Evolutionary conservation across 2,329 filamentous ascomycete species (phyloP).

Genomic region (Phyllosticta citrichinensis): DNA sequence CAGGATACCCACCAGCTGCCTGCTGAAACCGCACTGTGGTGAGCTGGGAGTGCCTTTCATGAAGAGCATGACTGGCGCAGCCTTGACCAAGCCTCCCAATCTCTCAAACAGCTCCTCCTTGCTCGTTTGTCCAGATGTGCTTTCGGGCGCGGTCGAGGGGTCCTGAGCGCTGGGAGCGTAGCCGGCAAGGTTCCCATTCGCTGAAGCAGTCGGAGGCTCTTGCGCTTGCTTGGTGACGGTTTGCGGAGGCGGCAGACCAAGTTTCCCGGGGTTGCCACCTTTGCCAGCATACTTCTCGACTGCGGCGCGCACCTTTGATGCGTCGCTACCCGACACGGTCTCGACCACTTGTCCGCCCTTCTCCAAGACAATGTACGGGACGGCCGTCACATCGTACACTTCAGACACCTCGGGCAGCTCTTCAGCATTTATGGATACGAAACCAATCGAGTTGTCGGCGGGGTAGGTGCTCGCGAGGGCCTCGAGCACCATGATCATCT

Average conservation of each 20-base stretch:
- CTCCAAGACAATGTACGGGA: constrained; percentile 82
- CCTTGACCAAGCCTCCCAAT: constrained; percentile 77
- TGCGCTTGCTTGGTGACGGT: constrained; percentile 35
- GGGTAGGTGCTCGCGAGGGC: constrained; percentile 83
- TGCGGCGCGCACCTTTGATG: constrained; percentile 69
- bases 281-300: constrained; percentile 71
- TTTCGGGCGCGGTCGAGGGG: constrained; percentile 38
- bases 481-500: constrained; percentile 80
- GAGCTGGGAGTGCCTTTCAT: constrained; percentile 92
- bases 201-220: constrained; percentile 17
- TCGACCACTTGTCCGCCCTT: constrained; percentile 68
- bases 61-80: constrained; percentile 95
- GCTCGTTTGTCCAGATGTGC: constrained; percentile 36
- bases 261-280: constrained; percentile 25
- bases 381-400: constrained; percentile 84
- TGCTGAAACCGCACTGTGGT: constrained; percentile 86
- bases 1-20: constrained; percentile 77
- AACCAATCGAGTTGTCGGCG: constrained; percentile 57
- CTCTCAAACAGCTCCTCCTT: constrained; percentile 82
- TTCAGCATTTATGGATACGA: constrained; percentile 89
- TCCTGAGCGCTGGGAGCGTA: constrained; percentile 36
- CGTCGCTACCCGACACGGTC: constrained; percentile 82
- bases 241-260: constrained; percentile 32
- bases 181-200: constrained; percentile 30
- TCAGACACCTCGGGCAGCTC: constrained; percentile 88